These are phyloP conservation scores for Russula sp. DNA, from an alignment of 768 basidiomycete species.

Conservation along the genomic window DNA sequence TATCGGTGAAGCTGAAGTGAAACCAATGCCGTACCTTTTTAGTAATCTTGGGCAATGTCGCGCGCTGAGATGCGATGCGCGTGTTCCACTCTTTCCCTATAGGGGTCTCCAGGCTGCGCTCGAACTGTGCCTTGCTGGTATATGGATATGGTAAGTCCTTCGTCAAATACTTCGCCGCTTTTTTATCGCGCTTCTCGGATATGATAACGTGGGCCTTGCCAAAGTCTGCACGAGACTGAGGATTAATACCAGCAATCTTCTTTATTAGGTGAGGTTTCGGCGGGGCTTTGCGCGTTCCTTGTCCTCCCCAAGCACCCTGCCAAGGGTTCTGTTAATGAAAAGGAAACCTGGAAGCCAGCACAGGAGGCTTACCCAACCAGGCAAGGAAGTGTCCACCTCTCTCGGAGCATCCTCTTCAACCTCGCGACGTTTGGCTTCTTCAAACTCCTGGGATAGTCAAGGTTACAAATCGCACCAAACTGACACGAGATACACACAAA, in stretches of 20 bases:
- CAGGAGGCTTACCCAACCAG: constrained; percentile 78
- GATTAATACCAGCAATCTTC: constrained; percentile 75
- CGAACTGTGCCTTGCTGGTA: constrained; percentile 89
- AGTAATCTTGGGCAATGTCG: constrained; percentile 76
- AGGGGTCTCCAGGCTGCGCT: constrained; percentile 73
- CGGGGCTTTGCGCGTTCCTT: constrained; percentile 53
- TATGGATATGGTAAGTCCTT: constrained; percentile 94
- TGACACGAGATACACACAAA: constrained; percentile 32
- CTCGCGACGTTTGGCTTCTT: constrained; percentile 73
- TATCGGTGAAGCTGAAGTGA: background rate
- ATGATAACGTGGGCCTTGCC: constrained; percentile 87
- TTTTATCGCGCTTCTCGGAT: constrained; percentile 92
- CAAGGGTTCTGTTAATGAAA: background rate
- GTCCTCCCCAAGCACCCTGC: constrained; percentile 90
- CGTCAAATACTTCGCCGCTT: constrained; percentile 82
- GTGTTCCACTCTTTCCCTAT: constrained; percentile 94
- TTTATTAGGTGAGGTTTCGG: constrained; percentile 73
- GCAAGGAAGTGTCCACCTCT: constrained; percentile 83
- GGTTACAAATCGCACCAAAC: constrained; percentile 9
- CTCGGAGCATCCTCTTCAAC: constrained; percentile 82
- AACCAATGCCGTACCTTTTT: constrained; percentile 58
- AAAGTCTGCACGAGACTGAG: constrained; percentile 75
- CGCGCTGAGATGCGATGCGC: constrained; percentile 73
- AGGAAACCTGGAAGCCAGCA: background rate
- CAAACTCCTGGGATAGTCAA: constrained; percentile 59